phyloP scores from a whole-genome alignment of 2,329 filamentous ascomycete species.

The Emericellopsis atlantica region DNA sequence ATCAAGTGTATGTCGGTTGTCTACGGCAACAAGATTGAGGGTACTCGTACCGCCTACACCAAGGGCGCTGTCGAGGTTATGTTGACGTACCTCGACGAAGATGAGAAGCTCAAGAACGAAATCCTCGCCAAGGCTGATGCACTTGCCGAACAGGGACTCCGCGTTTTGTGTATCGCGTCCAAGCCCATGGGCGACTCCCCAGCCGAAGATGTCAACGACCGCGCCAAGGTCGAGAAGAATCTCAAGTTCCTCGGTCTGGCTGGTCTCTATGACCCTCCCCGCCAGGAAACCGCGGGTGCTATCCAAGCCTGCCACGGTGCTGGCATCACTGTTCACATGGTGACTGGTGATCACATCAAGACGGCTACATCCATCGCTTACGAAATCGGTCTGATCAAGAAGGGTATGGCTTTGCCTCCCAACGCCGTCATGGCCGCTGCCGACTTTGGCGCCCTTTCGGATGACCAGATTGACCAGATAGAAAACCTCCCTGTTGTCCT shows the following conservation, averaged over 20 bases:
- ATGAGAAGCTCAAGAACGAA: slow-evolving; percentile 29
- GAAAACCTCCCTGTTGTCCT: slow-evolving; percentile 52
- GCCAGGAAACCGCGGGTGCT: slow-evolving; percentile 50
- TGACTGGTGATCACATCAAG: slow-evolving; percentile 57
- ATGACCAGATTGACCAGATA: slow-evolving; percentile 50
- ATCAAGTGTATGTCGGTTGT: slow-evolving; percentile 67
- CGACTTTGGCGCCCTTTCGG: slow-evolving; percentile 48
- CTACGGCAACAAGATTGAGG: slow-evolving; percentile 27
- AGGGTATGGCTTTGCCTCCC: slow-evolving; percentile 18
- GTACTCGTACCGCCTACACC: slow-evolving; percentile 32
- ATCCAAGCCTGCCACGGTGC: slow-evolving; percentile 46
- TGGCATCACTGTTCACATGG: slow-evolving; percentile 56
- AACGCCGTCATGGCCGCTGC: slow-evolving; percentile 47
- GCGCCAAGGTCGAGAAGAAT: slow-evolving; percentile 39
- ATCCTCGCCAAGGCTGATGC: slow-evolving; percentile 38
- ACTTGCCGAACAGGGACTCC: slow-evolving; percentile 50
- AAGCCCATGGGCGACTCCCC: slow-evolving; percentile 25
- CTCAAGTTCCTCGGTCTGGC: slow-evolving; percentile 57
- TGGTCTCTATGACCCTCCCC: slow-evolving; percentile 61
- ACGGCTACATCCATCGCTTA: slow-evolving; percentile 54
- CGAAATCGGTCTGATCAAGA: slow-evolving; percentile 48
- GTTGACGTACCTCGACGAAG: slow-evolving; percentile 34
- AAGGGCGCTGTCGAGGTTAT: slow-evolving; percentile 48
- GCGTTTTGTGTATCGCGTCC: slow-evolving; percentile 54
- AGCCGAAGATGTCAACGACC: slow-evolving; percentile 28